Conservation (phyloP, 2,329 filamentous ascomycete species). For the Aspergillus melleus region DNA sequence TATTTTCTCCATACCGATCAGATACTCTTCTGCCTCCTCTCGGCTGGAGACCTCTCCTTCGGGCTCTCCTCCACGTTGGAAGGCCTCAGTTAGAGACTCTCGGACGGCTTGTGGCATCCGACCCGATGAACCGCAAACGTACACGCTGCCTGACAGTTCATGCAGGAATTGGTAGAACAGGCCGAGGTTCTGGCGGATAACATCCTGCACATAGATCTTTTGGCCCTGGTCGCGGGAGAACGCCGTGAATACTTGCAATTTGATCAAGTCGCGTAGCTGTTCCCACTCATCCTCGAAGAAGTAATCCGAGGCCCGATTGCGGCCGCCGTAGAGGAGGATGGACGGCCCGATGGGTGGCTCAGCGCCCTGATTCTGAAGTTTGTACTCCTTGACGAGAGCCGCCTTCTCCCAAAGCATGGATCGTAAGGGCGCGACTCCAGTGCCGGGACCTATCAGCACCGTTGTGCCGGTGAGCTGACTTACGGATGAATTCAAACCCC, state of each 20-base stretch:
- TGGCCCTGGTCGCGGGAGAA: constrained; percentile 69
- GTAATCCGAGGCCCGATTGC: constrained; percentile 73
- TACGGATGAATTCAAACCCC: constrained; percentile 51
- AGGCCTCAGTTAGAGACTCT: constrained; percentile 64
- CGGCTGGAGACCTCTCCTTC: constrained; percentile 32
- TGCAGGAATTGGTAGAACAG: constrained; percentile 55
- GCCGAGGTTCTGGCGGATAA: constrained; percentile 53
- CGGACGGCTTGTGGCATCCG: constrained; percentile 71
- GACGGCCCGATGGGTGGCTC: constrained; percentile 43
- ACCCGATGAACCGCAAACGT: constrained; percentile 59
- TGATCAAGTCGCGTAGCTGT: constrained; percentile 39
- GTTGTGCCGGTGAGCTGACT: constrained; percentile 58
- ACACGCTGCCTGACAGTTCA: constrained; percentile 52
- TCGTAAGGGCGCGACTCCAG: constrained; percentile 81
- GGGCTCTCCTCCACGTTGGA: constrained; percentile 52
- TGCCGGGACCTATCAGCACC: constrained; percentile 80
- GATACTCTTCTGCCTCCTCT: constrained; percentile 56
- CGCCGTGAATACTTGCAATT: constrained; percentile 60
- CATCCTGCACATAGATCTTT: constrained; percentile 69
- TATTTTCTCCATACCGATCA: constrained; percentile 60
- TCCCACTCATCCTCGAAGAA: constrained; percentile 80
- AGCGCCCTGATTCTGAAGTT: constrained; percentile 27
- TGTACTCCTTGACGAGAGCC: constrained; percentile 34
- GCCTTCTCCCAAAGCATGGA: constrained; percentile 76
- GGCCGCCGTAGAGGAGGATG: constrained; percentile 80